Evolutionary conservation across 2,329 filamentous ascomycete species (phyloP).

Genomic region (Blastomyces silverae): DNA sequence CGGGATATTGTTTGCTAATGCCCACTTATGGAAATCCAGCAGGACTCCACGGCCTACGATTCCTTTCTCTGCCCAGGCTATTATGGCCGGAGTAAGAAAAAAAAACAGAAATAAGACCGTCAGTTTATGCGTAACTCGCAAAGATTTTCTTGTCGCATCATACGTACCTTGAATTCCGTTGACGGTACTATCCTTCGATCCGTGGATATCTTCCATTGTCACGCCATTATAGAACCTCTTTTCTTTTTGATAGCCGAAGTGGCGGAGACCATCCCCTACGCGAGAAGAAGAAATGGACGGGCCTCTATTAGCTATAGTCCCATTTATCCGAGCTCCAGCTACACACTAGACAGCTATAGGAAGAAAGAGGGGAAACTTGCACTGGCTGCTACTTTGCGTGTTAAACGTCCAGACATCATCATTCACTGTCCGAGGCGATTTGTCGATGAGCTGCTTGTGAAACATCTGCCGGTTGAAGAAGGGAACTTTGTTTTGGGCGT

Average conservation of each 20-base stretch:
- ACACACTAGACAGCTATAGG: not conserved
- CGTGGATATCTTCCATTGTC: conserved; percentile 42
- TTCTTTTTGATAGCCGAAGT: conserved; percentile 41
- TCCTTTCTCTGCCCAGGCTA: conserved; percentile 19
- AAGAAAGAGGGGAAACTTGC: conserved; percentile 18
- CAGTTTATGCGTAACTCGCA: conserved; percentile 24
- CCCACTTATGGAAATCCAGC: conserved; percentile 47
- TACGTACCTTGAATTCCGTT: conserved; percentile 45
- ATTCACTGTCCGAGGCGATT: conserved; percentile 49
- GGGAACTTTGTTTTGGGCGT: conserved; percentile 47
- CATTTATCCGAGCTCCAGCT: not conserved
- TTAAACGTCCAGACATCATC: conserved; percentile 57
- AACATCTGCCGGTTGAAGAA: conserved; percentile 54
- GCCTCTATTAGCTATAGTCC: not conserved
- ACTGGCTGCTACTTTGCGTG: conserved; percentile 53
- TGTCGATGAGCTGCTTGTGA: conserved; percentile 48
- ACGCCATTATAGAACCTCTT: conserved; percentile 46
- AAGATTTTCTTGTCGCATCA: not conserved
- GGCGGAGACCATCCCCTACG: conserved; percentile 45
- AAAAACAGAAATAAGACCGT: conserved; percentile 26
- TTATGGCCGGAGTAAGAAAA: conserved; percentile 20
- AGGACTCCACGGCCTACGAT: conserved; percentile 46
- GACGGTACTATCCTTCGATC: conserved; percentile 41
- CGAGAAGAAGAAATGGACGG: not conserved
- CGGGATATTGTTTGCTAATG: conserved; percentile 35